Evolutionary conservation across 192 early-diverging fungal species (phyloP), one percentile per base, ranked within the genome.

Genomic region (Haplosporangium gracile): DNA sequence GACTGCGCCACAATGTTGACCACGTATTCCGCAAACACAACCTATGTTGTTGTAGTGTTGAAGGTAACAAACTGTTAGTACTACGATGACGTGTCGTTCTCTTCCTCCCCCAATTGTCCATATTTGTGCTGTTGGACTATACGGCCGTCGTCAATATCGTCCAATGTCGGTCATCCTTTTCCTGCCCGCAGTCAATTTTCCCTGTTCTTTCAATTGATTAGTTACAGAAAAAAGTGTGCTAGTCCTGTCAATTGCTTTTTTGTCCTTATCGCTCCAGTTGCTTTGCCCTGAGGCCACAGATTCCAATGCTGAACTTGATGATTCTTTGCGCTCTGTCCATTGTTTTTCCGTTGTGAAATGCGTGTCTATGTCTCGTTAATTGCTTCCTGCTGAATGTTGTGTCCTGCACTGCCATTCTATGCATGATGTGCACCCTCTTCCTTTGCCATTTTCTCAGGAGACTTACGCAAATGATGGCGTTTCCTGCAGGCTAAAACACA

Each of bases 21-120:
- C 6, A 95, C 82, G 85, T 97, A 97, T 82, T 97, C 96, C 20
- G 94, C 95, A 82, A 93, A 94, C 24, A 95, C 93, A 72, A 92
- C 84, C 84, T 86, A 81, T 65, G 9, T 11, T 49, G 36, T 47
- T 71, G 32, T 26, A 60, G 16, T 29, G n/a, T 13, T 18, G 18
- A 1, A 0, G 53, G 16, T 39, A n/a, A n/a, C 63, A 51, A 29
- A 13, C 18, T 38, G 20, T 71, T 5, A 71, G 26, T 53, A 36
- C 4, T 4, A 15, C 1, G 29, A 32, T 65, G 10, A 9, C 11
- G 60, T 0, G 5, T 32, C 26, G 10, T 65, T 65, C 2, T 34
- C 29, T 15, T 32, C 3, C 4, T 65, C 2, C 10, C 5, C 10
- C 55, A 15, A 24, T 65, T 13, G 11, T 65, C 29, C 29, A 11